Base-by-base conservation (phyloP, 2,329 filamentous ascomycete species). In the Intubia oerlemansii region DNA sequence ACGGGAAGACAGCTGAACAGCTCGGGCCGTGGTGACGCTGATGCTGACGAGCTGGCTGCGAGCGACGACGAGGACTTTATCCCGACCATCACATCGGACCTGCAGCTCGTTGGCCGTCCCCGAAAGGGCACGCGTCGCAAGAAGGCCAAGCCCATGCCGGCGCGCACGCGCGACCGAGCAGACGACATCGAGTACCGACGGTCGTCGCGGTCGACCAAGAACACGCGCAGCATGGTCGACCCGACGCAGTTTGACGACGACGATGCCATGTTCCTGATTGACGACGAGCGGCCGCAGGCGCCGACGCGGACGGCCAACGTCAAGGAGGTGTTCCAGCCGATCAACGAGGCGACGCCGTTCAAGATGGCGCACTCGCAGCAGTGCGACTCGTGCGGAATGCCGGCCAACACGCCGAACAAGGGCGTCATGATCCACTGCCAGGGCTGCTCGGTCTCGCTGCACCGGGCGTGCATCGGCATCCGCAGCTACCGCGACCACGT, bases 381-480 rank as follows among this genome's bases (percentile, higher is more conserved):
- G 7, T 98, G 88, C 46, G 72, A 79, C 38, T 62, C 68, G 3
- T 98, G 88, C 44, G 53, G 51, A 27, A 50, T 53, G n/a, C 50
- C 47, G 11, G 61, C 62, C 7, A 53, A 62, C 27, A 54, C 59
- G 14, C 47, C 52, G 1, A 60, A 56, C 32, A 74, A 71, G 43
- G 81, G 79, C 1, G 57, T 65, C 22, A 55, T 98, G 15, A 62
- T 98, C 19, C 72, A 74, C 43, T 98, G 88, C 40, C 90, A 98
- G 51, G 88, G 88, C 17, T 98, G 88, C 46, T 81, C 74, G 2
- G 57, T 73, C 27, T 62, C 77, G 0, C 92, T 81, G 39, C 88
- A 98, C 50, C 80, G 78, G 46, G 53, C 53, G 23, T 98, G 88
- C 43, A 58, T 98, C 17, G 82, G 85, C 1, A 57, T 61, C 27